Base-by-base conservation (phyloP, 495 filamentous ascomycete species). In the Baudoinia panamericana region DNA sequence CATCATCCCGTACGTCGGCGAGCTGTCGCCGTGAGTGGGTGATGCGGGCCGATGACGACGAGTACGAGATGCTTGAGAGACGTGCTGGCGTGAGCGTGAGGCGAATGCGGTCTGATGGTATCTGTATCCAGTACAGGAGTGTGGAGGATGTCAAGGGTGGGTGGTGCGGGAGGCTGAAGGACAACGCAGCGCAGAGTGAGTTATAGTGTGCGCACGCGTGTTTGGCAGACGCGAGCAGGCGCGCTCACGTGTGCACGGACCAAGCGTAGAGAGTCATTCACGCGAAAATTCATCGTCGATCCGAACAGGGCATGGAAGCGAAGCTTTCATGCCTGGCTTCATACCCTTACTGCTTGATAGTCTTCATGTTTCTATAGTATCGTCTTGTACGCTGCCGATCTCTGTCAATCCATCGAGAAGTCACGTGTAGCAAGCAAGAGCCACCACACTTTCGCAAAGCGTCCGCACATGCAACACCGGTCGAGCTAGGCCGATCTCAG, bases 1-100 rank as follows among this genome's bases (percentile, higher is more conserved):
- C 75, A 80, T 80, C 16, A 12, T 36, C 30, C 22, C 20, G n/a
- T 5, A 16, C 13, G 21, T 21, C 40, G 29, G 30, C 30, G 40
- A 36, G 40, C 13, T 35, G 4, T 26, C 13, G 22, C 22, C 40
- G 40, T 36, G 40, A 30, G 34, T 34, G 40, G 7, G 26, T 43
- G 4, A 7, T 33, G 30, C 17, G 6, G 25, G 7, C 7, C 7
- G 25, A 7, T 27, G 25, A n/a, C n/a, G n/a, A n/a, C n/a, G n/a
- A 26, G 36, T 16, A 17, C 18, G 30, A 17, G 17, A 33, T 8
- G 30, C 7, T 8, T 6, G 17, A 33, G 30, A 33, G 15, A 24
- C 10, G 34, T 17, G 34, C 20, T 37, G 22, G 8, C 3, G 18
- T 7, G 34, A 20, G 8, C 17, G 5, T 36, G 5, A 16, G n/a